A percentile compares a stretch with the other conserved stretches of the same genome.
phyloP scores from a whole-genome alignment of 1,284 basidiomycete species.

The Boletus mariae region DNA sequence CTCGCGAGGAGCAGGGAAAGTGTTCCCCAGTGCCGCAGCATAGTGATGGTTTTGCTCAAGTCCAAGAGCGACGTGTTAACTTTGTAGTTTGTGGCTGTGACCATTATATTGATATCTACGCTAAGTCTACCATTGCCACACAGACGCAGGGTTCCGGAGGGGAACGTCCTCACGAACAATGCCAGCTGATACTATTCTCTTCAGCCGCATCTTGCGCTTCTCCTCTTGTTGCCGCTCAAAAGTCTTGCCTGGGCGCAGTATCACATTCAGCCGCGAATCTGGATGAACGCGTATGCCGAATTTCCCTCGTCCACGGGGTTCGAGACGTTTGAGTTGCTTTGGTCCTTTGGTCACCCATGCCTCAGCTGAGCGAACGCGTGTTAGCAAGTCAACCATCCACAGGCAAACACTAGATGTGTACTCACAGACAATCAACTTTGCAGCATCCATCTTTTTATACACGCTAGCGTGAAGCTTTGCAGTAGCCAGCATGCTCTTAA shows the following conservation, averaged over 20 bases:
- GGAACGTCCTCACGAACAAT: constrained; percentile 76
- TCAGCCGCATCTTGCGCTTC: constrained; percentile 65
- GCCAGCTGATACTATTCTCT: constrained; percentile 76
- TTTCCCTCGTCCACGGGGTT: constrained; percentile 84
- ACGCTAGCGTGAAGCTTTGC: constrained; percentile 84
- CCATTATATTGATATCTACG: neutral
- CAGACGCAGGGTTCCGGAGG: constrained; percentile 68
- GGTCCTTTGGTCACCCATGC: constrained; percentile 92
- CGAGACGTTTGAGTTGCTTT: constrained; percentile 63
- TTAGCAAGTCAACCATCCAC: constrained; percentile 3
- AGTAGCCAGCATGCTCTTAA: constrained; percentile 85
- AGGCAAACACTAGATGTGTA: neutral
- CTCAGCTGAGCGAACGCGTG: constrained; percentile 53
- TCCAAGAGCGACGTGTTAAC: constrained; percentile 20
- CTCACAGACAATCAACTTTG: constrained; percentile 78
- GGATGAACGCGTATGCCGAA: constrained; percentile 78
- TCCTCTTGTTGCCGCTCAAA: constrained; percentile 64
- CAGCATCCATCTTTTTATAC: constrained; percentile 73
- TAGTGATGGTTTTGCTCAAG: constrained; percentile 20
- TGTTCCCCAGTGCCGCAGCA: constrained; percentile 42
- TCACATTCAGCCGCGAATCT: constrained; percentile 73
- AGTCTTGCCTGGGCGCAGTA: constrained; percentile 84
- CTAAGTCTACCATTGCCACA: constrained; percentile 76
- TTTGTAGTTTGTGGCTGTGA: constrained; percentile 14
- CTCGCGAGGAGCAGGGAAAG: constrained; percentile 38